Conservation (phyloP, 805 yeast species). For the Hyphopichia homilentoma region DNA sequence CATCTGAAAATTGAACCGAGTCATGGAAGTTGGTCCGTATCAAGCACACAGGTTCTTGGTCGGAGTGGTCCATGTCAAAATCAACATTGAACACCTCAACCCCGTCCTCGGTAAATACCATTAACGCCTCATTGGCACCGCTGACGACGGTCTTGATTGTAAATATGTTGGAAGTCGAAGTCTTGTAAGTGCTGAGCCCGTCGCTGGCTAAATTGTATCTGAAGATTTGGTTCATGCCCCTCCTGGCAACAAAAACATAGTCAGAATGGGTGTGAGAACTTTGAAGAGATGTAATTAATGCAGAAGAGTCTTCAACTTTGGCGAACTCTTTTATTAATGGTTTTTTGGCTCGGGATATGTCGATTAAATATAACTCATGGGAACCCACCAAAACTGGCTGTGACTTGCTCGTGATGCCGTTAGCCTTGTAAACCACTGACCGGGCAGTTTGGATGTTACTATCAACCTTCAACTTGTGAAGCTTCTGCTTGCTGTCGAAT, state of each 20-base stretch:
- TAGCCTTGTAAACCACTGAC: conserved; percentile 9
- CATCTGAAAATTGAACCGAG: conserved; percentile 15
- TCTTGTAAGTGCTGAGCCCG: conserved; percentile 27
- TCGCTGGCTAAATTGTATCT: conserved; percentile 25
- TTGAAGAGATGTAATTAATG: conserved; percentile 29
- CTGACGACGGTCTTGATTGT: conserved; percentile 19
- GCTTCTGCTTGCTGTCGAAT: conserved; percentile 22
- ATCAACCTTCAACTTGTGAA: conserved; percentile 16
- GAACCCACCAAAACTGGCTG: conserved; percentile 20
- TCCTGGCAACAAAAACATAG: conserved; percentile 30
- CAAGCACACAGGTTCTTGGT: conserved; percentile 6
- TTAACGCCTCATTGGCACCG: conserved; percentile 14
- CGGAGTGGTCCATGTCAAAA: conserved; percentile 4
- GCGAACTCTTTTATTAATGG: conserved; percentile 26
- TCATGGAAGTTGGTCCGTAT: conserved; percentile 14
- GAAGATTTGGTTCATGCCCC: conserved; percentile 25
- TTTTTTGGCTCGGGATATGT: conserved; percentile 19
- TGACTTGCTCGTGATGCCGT: conserved; percentile 10
- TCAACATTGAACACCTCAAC: conserved; percentile 25
- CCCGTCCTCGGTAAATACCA: conserved; percentile 27
- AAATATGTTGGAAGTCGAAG: conserved; percentile 23
- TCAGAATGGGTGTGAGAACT: conserved; percentile 28
- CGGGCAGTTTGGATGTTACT: conserved; percentile 17
- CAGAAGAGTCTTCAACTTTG: conserved; percentile 26
- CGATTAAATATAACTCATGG: conserved; percentile 25